These are phyloP conservation scores for Fennellomyces sp. DNA, from an alignment of 371 early-diverging fungal genomes.

Conservation along the genomic window DNA sequence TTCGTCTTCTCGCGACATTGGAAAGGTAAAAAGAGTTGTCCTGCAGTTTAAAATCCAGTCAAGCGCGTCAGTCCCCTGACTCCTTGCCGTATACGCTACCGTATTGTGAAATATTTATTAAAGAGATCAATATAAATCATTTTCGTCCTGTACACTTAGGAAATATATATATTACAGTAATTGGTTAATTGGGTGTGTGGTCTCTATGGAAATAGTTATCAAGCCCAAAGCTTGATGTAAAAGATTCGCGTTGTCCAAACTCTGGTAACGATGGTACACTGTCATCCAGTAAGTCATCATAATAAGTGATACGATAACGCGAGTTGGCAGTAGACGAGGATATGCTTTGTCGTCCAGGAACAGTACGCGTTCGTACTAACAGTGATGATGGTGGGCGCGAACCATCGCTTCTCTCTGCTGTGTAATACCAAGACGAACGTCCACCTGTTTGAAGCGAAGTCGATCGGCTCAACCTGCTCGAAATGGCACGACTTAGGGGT, in stretches of 20 bases:
- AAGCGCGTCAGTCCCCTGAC: too few species aligned
- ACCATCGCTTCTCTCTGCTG: not conserved
- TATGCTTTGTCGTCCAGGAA: constrained; percentile 4
- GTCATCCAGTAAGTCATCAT: constrained; percentile 14
- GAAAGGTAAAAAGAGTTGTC: too few species aligned
- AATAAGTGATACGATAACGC: constrained; percentile 22
- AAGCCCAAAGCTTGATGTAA: not conserved
- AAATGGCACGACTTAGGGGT: too few species aligned
- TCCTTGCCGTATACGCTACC: too few species aligned
- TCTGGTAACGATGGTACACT: constrained; percentile 1
- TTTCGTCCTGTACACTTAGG: too few species aligned
- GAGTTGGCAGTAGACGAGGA: constrained; percentile 2
- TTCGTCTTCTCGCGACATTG: constrained; percentile 22
- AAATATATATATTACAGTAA: too few species aligned
- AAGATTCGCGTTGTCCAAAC: not conserved
- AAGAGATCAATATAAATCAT: too few species aligned
- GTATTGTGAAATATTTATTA: too few species aligned
- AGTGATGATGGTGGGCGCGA: not conserved
- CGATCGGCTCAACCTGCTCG: not conserved
- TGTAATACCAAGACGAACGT: not conserved
- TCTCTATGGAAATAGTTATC: too few species aligned
- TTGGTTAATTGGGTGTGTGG: too few species aligned
- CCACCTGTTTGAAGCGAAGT: not conserved
- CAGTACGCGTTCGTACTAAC: not conserved
- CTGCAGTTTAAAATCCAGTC: too few species aligned